phyloP scores from a whole-genome alignment of 2,329 filamentous ascomycete species.

The Macrophomina phaseolina region DNA sequence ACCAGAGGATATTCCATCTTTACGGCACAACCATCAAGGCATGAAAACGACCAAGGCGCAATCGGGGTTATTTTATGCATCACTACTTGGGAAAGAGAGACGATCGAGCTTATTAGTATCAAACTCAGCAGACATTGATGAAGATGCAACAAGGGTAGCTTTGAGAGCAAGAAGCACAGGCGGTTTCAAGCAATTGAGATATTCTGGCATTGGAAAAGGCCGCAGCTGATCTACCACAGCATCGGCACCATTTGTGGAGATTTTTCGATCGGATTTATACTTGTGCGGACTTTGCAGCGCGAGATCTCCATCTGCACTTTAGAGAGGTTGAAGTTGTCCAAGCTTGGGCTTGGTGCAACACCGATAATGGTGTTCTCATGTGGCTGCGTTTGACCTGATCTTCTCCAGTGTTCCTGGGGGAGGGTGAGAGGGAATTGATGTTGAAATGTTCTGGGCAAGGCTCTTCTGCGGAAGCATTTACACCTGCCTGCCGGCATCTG shows the following conservation, averaged over 20 bases:
- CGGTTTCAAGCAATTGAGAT: too few species aligned
- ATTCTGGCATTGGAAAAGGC: background rate
- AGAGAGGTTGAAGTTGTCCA: background rate
- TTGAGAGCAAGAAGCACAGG: too few species aligned
- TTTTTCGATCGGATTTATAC: too few species aligned
- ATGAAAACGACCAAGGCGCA: background rate
- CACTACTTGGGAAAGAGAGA: background rate
- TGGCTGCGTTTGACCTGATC: background rate
- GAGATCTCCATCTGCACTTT: background rate
- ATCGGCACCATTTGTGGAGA: background rate
- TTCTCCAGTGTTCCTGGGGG: background rate
- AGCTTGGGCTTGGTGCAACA: background rate
- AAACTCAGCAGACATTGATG: too few species aligned
- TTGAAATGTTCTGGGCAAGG: background rate
- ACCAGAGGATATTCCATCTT: conserved; percentile 15
- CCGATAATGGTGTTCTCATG: background rate
- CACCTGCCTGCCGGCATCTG: background rate
- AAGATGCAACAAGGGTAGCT: too few species aligned
- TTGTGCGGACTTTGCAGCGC: background rate
- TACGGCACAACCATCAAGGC: conserved; percentile 12
- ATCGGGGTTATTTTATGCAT: background rate
- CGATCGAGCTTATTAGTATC: too few species aligned
- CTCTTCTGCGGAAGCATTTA: background rate
- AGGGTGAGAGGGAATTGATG: background rate
- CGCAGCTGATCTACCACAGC: background rate